These are phyloP conservation scores for Pythium vanterpoolii DNA, from an alignment of 352 stramenopile genomes.

Conservation along the genomic window DNA sequence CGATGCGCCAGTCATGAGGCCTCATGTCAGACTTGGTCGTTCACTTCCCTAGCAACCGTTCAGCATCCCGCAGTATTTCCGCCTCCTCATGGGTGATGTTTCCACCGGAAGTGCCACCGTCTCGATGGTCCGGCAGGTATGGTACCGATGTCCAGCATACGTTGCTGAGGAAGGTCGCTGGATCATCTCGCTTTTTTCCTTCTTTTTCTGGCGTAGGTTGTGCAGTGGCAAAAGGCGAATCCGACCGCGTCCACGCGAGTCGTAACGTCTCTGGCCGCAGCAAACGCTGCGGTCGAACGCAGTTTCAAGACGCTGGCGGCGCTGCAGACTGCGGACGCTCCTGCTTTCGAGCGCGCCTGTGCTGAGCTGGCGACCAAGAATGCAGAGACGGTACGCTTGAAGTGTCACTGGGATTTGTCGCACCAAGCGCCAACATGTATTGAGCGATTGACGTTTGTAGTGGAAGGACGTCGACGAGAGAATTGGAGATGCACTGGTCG, in stretches of 20 bases:
- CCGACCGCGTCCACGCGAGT: constrained; percentile 29
- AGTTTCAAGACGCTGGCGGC: constrained; percentile 16
- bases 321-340: neutral
- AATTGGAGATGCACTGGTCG: constrained; percentile 42
- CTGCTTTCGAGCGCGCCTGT: neutral
- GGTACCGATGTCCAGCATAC: neutral
- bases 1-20: neutral
- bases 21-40: neutral
- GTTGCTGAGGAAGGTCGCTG: neutral
- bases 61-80: constrained; percentile 59
- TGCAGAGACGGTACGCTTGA: constrained; percentile 10
- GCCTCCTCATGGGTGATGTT: constrained; percentile 95
- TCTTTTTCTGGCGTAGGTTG: constrained; percentile 15
- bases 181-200: neutral
- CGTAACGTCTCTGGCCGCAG: constrained; percentile 29
- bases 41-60: constrained; percentile 46
- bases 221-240: constrained; percentile 35
- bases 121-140: constrained; percentile 80
- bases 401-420: neutral
- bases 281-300: constrained; percentile 37
- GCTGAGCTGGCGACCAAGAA: constrained; percentile 1
- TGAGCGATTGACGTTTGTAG: constrained; percentile 21
- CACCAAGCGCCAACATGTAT: neutral
- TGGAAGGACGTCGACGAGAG: constrained; percentile 35
- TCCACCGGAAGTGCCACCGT: constrained; percentile 90